Evolutionary conservation across 495 filamentous ascomycete genomes (phyloP).

Genomic region (Lepidopterella palustris): DNA sequence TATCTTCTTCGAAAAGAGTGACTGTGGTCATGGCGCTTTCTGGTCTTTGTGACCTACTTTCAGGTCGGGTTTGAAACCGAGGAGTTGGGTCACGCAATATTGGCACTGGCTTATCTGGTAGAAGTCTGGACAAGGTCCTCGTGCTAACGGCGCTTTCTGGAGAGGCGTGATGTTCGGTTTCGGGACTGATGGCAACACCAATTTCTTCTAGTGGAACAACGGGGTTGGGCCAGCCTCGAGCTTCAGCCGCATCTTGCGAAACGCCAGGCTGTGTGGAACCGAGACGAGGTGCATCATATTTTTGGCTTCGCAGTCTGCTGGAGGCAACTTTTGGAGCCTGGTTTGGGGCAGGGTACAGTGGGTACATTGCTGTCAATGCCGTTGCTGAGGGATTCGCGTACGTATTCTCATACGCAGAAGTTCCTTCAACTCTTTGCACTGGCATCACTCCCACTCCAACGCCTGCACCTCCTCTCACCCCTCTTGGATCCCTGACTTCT

Average conservation of each 20-base stretch:
- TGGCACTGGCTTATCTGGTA: slow-evolving; percentile 8
- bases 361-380: slow-evolving; percentile 1
- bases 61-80: neutral
- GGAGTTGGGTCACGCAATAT: neutral
- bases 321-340: neutral
- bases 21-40: slow-evolving; percentile 19
- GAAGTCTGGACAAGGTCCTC: slow-evolving; percentile 1
- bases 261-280: slow-evolving; percentile 13
- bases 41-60: slow-evolving; percentile 1
- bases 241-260: slow-evolving; percentile 2
- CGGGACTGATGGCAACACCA: slow-evolving; percentile 25
- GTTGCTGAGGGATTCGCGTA: too few relatives aligned
- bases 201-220: slow-evolving; percentile 21
- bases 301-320: neutral
- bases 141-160: slow-evolving; percentile 4
- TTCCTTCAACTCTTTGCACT: too few relatives aligned
- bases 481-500: slow-evolving; percentile 1
- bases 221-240: neutral
- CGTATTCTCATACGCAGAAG: too few relatives aligned
- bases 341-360: neutral
- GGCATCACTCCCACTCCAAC: too few relatives aligned
- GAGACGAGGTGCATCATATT: neutral
- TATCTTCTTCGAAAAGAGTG: slow-evolving; percentile 29
- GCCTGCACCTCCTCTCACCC: neutral
- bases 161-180: slow-evolving; percentile 1